Conservation (phyloP, 768 basidiomycete genomes). For the Tulasnella calospora region DNA sequence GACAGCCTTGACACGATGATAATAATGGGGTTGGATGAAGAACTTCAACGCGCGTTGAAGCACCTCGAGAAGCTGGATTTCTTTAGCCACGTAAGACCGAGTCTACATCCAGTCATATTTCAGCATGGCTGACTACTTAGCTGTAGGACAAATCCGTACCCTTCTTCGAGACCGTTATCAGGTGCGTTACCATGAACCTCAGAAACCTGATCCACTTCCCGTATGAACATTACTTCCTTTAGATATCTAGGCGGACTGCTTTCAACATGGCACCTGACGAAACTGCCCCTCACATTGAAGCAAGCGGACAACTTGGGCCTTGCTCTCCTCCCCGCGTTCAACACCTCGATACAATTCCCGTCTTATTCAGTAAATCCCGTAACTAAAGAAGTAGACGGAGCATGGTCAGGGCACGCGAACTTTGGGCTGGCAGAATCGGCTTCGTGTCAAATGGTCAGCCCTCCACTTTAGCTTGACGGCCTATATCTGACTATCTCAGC, state of each 20-base stretch:
- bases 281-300: slow-evolving; percentile 35
- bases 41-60: slow-evolving; percentile 40
- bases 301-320: slow-evolving; percentile 50
- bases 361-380: slow-evolving; percentile 62
- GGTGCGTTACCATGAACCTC: neutral
- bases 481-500: no score
- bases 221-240: slow-evolving; percentile 40
- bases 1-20: slow-evolving; percentile 45
- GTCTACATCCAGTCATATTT: neutral
- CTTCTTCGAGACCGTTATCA: slow-evolving; percentile 43
- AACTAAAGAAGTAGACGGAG: slow-evolving; percentile 40
- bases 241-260: slow-evolving; percentile 47
- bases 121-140: neutral
- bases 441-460: slow-evolving; percentile 54
- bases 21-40: slow-evolving; percentile 41
- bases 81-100: slow-evolving; percentile 1
- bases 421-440: slow-evolving; percentile 61
- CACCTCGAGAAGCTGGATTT: slow-evolving; percentile 31
- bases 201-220: neutral
- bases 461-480: neutral
- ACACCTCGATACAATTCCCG: slow-evolving; percentile 65
- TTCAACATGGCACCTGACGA: slow-evolving; percentile 41
- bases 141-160: neutral
- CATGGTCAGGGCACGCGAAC: neutral
- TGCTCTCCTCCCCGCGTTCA: slow-evolving; percentile 65